Conservation (phyloP, 495 filamentous ascomycete species). For the Talaromyces borbonicus region DNA sequence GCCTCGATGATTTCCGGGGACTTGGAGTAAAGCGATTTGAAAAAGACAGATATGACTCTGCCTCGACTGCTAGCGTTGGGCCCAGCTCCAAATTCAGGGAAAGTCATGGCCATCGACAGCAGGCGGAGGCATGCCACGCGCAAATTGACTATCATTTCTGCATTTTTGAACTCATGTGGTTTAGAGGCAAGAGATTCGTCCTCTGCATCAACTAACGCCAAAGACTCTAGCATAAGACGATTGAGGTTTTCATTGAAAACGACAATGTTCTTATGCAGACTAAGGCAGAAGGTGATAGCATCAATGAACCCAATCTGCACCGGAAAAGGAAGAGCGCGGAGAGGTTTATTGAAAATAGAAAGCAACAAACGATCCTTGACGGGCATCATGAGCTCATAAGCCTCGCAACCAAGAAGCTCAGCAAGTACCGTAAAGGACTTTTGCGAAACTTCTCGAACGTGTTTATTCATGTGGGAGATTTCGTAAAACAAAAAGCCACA, state of each 20-base stretch:
- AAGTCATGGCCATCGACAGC: conserved; percentile 82
- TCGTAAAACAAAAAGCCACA: conserved; percentile 78
- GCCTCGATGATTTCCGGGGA: conserved; percentile 88
- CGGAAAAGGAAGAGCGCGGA: conserved; percentile 82
- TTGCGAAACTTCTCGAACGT: conserved; percentile 80
- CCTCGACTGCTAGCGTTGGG: conserved; percentile 63
- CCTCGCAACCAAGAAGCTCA: conserved; percentile 60
- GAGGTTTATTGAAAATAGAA: conserved; percentile 88
- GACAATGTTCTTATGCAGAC: conserved; percentile 74
- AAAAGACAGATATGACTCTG: conserved; percentile 89
- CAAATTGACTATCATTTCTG: conserved; percentile 83
- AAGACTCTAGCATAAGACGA: conserved; percentile 79
- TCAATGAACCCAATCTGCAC: conserved; percentile 97
- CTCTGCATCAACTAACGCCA: conserved; percentile 85
- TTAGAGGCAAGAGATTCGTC: conserved; percentile 82
- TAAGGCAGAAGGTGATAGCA: conserved; percentile 87
- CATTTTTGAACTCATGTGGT: conserved; percentile 78
- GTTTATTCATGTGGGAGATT: conserved; percentile 85
- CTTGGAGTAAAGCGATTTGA: conserved; percentile 91
- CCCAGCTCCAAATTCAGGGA: conserved; percentile 71
- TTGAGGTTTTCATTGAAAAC: conserved; percentile 85
- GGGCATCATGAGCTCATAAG: conserved; percentile 76
- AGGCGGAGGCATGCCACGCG: conserved; percentile 89
- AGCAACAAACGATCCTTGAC: conserved; percentile 77
- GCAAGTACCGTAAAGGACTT: conserved; percentile 72